Conservation (phyloP, 805 yeast species). For the Ogataea nitratoaversa region DNA sequence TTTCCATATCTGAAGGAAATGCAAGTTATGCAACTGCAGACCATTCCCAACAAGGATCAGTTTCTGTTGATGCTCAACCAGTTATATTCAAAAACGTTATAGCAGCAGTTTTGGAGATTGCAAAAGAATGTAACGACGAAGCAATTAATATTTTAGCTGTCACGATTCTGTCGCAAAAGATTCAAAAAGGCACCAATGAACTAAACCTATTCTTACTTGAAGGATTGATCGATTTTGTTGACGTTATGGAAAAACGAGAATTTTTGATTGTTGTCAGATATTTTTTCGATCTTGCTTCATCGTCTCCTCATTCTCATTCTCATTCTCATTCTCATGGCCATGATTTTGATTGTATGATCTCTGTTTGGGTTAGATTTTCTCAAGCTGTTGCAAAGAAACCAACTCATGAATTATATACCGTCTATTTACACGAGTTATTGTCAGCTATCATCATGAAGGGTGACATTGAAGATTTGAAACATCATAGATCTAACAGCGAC, state of each 20-base stretch:
- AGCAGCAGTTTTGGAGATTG: slow-evolving; percentile 61
- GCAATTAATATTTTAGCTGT: slow-evolving; percentile 73
- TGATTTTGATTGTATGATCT: slow-evolving; percentile 37
- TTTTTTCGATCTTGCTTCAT: slow-evolving; percentile 44
- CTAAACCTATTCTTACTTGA: slow-evolving; percentile 52
- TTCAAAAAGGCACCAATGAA: slow-evolving; percentile 42
- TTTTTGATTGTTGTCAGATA: slow-evolving; percentile 58
- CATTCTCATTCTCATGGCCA: slow-evolving; percentile 37
- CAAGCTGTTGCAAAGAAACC: slow-evolving; percentile 28
- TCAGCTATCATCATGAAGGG: slow-evolving; percentile 70
- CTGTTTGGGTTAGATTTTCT: slow-evolving; percentile 48
- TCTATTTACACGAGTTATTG: slow-evolving; percentile 64
- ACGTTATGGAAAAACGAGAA: slow-evolving; percentile 59
- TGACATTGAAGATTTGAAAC: slow-evolving; percentile 66
- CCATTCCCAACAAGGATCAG: slow-evolving; percentile 15
- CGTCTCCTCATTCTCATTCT: slow-evolving; percentile 20
- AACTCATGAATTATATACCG: slow-evolving; percentile 44
- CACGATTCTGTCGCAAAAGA: slow-evolving; percentile 78
- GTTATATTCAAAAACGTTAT: slow-evolving; percentile 60
- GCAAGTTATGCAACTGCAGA: slow-evolving; percentile 10
- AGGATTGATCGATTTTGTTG: slow-evolving; percentile 62
- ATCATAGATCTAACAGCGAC: slow-evolving; percentile 73
- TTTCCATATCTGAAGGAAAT: slow-evolving; percentile 8
- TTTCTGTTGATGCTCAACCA: slow-evolving; percentile 23
- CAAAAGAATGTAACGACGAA: slow-evolving; percentile 62